Conservation (phyloP, 1,284 basidiomycete genomes). For the Xanthoconium separans region DNA sequence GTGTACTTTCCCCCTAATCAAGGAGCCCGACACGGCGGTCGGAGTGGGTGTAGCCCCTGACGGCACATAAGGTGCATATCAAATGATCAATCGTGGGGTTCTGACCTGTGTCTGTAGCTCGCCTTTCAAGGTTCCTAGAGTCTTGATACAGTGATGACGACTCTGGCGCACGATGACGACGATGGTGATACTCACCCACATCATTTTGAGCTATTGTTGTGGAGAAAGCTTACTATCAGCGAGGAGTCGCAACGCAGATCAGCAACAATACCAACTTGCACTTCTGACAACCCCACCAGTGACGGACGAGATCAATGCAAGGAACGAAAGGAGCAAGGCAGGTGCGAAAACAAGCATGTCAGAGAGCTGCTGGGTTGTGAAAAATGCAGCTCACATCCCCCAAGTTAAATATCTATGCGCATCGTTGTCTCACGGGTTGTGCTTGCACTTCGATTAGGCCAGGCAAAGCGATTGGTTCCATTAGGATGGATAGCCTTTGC, state of each 20-base stretch:
- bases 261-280: slow-evolving; percentile 7
- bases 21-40: slow-evolving; percentile 3
- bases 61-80: neutral
- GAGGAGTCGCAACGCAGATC: neutral
- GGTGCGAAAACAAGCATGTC: slow-evolving; percentile 14
- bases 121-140: neutral
- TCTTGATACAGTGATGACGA: slow-evolving; percentile 1
- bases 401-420: slow-evolving; percentile 9
- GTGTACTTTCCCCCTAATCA: slow-evolving; percentile 2
- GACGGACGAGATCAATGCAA: slow-evolving; percentile 9
- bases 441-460: neutral
- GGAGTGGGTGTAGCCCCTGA: neutral
- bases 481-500: neutral
- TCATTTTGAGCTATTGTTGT: slow-evolving; percentile 1
- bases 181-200: slow-evolving; percentile 5
- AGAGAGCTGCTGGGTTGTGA: neutral
- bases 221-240: neutral
- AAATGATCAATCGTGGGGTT: neutral
- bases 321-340: slow-evolving; percentile 9
- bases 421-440: neutral
- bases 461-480: neutral
- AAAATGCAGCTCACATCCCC: neutral
- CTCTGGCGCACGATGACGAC: neutral
- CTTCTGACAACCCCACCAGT: slow-evolving; percentile 1
- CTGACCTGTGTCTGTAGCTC: slow-evolving; percentile 9